Evolutionary conservation across 768 basidiomycete species (phyloP), one percentile per base, ranked within the genome.

Genomic region (Termitomyces sp.): DNA sequence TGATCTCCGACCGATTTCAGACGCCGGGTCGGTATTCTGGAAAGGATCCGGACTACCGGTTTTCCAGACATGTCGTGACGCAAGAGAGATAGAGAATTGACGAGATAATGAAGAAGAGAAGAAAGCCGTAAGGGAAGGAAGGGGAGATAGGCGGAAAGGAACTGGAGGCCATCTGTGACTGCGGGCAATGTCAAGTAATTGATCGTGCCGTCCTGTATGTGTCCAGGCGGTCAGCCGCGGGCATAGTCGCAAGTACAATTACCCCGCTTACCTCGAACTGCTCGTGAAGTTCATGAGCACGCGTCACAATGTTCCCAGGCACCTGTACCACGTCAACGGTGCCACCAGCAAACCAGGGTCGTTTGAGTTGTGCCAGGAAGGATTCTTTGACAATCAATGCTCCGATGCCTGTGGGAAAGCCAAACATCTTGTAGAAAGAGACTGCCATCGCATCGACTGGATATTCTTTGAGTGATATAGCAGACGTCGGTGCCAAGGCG

Each of bases 351-450:
- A 92, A 92, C 90, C 90, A 93, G 0, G 88, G 89, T 8, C 88
- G 80, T 52, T 81, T 74, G 40, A 90, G 72, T 46, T 71, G 71
- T 5, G 67, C 67, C 49, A 90, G 68, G 61, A 90, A 89, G 9
- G 79, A 78, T 63, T 85, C 83, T 66, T 84, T 87, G 43, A 87
- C 84, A 28, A 93, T 68, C 5, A 93, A 74, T 12, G 89, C 89
- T 35, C 91, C 90, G 42, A 92, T 81, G 8, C 90, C 90, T 0
- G 90, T 92, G 11, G 90, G 90, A 61, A 84, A 93, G 34, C 90
- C 90, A 59, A 91, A 90, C 87, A 93, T 91, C 62, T 93, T 93
- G 71, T 93, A 93, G 63, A 93, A 91, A 43, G 87, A 89, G 51
- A 93, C 65, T 0, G 84, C 89, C 79, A 91, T 83, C 1, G 90